phyloP scores from a whole-genome alignment of 306 rosid species.

The Astragalus membranaceus region DNA sequence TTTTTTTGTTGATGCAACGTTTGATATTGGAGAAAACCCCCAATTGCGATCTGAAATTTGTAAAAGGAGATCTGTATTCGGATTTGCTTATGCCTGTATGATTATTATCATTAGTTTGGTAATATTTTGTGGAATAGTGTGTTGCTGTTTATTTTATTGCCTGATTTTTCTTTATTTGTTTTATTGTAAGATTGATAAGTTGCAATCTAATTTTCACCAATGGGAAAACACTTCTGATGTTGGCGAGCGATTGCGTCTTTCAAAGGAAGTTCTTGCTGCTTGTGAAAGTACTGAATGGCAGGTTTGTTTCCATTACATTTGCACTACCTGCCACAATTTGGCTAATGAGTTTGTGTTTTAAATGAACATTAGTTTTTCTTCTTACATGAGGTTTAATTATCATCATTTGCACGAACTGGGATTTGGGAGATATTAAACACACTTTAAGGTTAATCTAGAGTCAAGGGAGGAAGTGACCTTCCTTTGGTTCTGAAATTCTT shows the following conservation, averaged over 20 bases:
- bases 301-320: conserved; percentile 38
- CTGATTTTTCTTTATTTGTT: conserved; percentile 23
- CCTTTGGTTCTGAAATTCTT: background rate
- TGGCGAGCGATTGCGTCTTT: conserved; percentile 50
- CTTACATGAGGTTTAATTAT: background rate
- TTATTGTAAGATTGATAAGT: conserved; percentile 60
- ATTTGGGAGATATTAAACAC: background rate
- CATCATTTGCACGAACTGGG: background rate
- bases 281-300: conserved; percentile 95
- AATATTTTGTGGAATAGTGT: background rate
- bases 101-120: background rate
- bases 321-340: background rate
- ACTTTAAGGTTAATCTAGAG: background rate
- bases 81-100: conserved; percentile 1
- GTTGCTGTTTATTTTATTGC: background rate
- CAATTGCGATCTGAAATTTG: conserved; percentile 8
- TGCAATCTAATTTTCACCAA: conserved; percentile 74
- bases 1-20: background rate
- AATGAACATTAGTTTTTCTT: background rate
- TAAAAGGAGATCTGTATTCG: background rate
- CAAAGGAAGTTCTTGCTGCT: conserved; percentile 60
- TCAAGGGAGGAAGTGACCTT: background rate
- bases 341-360: background rate
- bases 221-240: conserved; percentile 57
- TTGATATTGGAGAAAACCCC: conserved; percentile 6